Base-by-base conservation (phyloP, 129 eudicot genomes). In the Tagetes erecta region DNA sequence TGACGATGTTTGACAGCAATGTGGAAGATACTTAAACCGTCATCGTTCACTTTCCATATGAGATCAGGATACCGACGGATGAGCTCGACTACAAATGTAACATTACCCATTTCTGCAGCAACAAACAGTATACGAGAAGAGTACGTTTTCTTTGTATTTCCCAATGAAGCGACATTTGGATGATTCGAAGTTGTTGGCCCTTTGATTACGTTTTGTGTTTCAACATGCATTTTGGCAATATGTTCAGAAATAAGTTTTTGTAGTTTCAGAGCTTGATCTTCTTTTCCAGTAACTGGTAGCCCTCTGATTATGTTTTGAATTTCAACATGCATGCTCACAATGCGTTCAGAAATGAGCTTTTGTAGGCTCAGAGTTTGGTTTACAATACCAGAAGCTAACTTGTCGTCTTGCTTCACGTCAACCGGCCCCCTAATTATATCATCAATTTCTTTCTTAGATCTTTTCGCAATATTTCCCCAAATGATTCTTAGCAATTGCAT, bases 31-130 rank as follows among this genome's bases (percentile, higher is more conserved):
- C 79, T 85, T 8, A 72, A 73, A 33, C 46, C 66, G 42, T 81
- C 9, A 35, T 81, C 83, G 37, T 85, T 82, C 11, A 78, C 80
- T 58, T 85, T 81, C 89, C 89, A 85, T 5, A 85, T 81, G 8
- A 85, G 72, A 81, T 81, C 89, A 6, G 89, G 89, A 75, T 85
- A 85, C 14, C 70, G 64, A 10, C 75, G 81, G 38, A 85, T 66
- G 35, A 81, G 86, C 76, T 70, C 80, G 13, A 51, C 68, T 10
- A 85, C 37, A 27, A 81, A 85, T 33, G 79, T 77, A n/a, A 67
- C 52, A 68, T 81, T 85, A 35, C 89, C 86, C 64, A 60, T 68
- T 41, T 70, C 83, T 64, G 83, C 75, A 12, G 86, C 89, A 64
- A 74, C 63, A 42, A 85, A 85, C 2, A 85, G 4, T 62, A 78